These are phyloP conservation scores for Penicillium dipodomyicola DNA, from an alignment of 495 filamentous ascomycete genomes.

Conservation along the genomic window DNA sequence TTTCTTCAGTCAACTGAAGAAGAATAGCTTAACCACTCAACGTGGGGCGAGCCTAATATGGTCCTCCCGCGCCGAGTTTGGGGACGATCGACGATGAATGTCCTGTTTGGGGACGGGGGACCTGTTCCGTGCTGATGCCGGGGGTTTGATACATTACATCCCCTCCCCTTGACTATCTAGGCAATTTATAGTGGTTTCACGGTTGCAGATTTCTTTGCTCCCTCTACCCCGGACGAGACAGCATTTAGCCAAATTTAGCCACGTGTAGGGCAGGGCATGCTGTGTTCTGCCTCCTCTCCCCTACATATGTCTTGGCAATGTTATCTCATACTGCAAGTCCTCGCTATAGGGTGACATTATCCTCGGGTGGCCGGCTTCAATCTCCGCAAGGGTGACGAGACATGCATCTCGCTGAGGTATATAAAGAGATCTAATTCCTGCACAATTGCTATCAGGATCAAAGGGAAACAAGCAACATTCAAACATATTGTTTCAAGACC, in stretches of 20 bases:
- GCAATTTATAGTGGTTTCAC: neutral
- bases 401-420: slow-evolving; percentile 5
- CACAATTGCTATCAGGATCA: neutral
- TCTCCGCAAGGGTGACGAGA: neutral
- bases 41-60: neutral
- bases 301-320: slow-evolving; percentile 2
- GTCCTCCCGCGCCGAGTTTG: slow-evolving; percentile 8
- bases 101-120: slow-evolving; percentile 21
- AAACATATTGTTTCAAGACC: neutral
- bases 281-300: neutral
- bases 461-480: neutral
- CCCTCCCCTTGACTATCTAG: slow-evolving; percentile 9
- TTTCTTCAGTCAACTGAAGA: neutral
- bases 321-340: neutral
- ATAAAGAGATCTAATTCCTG: neutral
- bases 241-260: neutral
- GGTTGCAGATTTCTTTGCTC: neutral
- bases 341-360: neutral
- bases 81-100: slow-evolving; percentile 14
- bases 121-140: slow-evolving; percentile 13
- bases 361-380: slow-evolving; percentile 2
- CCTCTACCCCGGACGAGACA: neutral
- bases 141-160: neutral
- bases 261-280: neutral
- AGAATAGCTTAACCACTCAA: neutral